Evolutionary conservation across 2,329 filamentous ascomycete genomes (phyloP), one percentile per base, ranked within the genome.

Genomic region (Trichophyton verrucosum): DNA sequence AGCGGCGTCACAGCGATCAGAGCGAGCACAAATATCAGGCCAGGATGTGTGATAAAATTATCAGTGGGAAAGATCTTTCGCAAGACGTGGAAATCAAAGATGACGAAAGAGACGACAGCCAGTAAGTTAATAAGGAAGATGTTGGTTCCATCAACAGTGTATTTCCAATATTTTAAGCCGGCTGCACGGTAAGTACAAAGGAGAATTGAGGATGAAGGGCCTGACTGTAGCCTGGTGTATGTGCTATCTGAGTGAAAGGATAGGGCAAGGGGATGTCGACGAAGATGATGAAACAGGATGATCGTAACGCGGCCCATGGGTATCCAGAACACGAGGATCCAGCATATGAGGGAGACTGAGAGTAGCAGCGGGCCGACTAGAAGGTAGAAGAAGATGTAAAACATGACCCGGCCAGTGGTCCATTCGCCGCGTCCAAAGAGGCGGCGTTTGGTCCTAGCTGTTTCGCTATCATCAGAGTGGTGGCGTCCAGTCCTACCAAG

Each of bases 61-160:
- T 94, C 77, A 24, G 95, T 66, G 20, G 86, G 82, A 40, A 97
- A 75, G 3, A 84, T 75, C 15, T 85, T 78, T 38, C 85, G 81
- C 27, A 99, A 78, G 24, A 99, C 80, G 62, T 85, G 85, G 80
- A 92, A 97, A 77, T 99, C 94, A 65, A 95, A 84, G 64, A 99
- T 95, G 69, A 92, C 88, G 70, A 99, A 96, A 24, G 89, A 77
- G n/a, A 99, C 94, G 17, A 99, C 83, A 11, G 85, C 87, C 77
- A 97, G 89, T 61, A 99, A 82, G 72, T 99, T 99, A 79, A 99
- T 96, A 66, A 99, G 84, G 76, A 99, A 97, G 71, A 99, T 95
- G 75, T 99, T 99, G 63, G 94, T 99, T 60, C 94, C 95, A 71
- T 99, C 94, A 62, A 99, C 81, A 3, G 94, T 99, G 76, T 99